Evolutionary conservation across 805 yeast genomes (phyloP), one percentile per base, ranked within the genome.

Genomic region (Zygosaccharomyces pseudorouxii): DNA sequence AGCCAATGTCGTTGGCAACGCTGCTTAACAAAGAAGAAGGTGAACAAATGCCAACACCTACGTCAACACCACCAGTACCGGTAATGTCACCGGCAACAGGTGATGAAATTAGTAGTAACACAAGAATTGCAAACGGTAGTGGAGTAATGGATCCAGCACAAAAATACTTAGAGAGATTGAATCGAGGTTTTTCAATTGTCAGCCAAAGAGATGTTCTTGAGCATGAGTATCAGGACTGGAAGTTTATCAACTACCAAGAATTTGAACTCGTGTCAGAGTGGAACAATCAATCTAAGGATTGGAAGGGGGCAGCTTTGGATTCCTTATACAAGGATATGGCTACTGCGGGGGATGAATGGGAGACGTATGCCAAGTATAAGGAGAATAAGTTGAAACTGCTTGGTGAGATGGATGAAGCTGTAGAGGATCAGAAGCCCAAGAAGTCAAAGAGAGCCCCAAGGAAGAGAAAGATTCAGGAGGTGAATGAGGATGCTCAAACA

Each of bases 231-330:
- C 70, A 66, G 46, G 65, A 67, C 49, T 67, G 69, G 67, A 63
- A 65, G 31, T 66, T 62, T 38, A 47, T 65, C 25, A 66, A 60
- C 47, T 59, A 57, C 28, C 71, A 67, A 47, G 70, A 67, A 52
- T 65, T 67, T 50, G 71, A 67, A 51, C 49, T 67, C 36, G 60
- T 67, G n/a, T 56, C 58, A 27, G 68, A 64, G 43, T 67, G 69
- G 66, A 63, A 64, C 46, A 50, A 51, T 40, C 66, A 58, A 49
- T 54, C 54, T 27, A 63, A 60, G 45, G 63, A 62, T 23, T 57
- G 59, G 62, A 48, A 49, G 22, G 53, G 47, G 12, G 47, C 31
- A 18, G 41, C 42, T 22, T 55, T 55, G 46, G 55, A 45, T 31
- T 53, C 48, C 38, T 48, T 56, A 45, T 54, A 54, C 33, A 49